Evolutionary conservation across 768 basidiomycete genomes (phyloP).

Genomic region (Pleurotus platypus): DNA sequence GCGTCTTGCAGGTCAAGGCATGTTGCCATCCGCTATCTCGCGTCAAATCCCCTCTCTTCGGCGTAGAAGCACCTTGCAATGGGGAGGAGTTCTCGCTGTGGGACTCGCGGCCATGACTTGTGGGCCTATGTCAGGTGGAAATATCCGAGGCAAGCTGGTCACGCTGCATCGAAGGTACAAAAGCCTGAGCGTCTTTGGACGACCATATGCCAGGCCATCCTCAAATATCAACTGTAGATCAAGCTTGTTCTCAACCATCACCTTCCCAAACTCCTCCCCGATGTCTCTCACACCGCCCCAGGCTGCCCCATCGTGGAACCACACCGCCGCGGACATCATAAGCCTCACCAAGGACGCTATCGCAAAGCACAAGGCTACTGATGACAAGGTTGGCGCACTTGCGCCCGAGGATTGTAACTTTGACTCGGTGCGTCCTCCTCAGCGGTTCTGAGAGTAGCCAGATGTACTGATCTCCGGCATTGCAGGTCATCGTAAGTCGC

Average conservation of each 20-base stretch:
- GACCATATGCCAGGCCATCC: conserved; percentile 19
- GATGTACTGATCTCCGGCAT: neutral
- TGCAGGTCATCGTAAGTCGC: conserved; percentile 71
- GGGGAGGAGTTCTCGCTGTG: conserved; percentile 36
- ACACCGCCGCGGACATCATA: conserved; percentile 58
- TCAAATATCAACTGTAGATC: conserved; percentile 20
- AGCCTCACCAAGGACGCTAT: conserved; percentile 57
- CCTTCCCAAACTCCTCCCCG: conserved; percentile 17
- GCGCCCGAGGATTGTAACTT: conserved; percentile 57
- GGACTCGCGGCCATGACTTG: conserved; percentile 35
- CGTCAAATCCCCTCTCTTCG: conserved; percentile 9
- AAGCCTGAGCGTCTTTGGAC: conserved; percentile 9
- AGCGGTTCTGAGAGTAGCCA: neutral
- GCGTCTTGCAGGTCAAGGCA: conserved; percentile 6
- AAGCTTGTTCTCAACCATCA: conserved; percentile 26
- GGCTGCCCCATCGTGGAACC: conserved; percentile 61
- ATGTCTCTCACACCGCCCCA: conserved; percentile 62
- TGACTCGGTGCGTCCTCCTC: conserved; percentile 47
- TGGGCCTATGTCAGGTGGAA: conserved; percentile 38
- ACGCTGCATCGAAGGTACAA: conserved; percentile 8
- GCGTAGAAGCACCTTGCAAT: conserved; percentile 25
- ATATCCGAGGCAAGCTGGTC: conserved; percentile 31
- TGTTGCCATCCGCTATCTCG: neutral
- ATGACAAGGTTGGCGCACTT: conserved; percentile 60
- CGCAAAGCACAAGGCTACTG: conserved; percentile 46